Base-by-base conservation (phyloP, 1,284 basidiomycete species). In the Flammula alnicola region DNA sequence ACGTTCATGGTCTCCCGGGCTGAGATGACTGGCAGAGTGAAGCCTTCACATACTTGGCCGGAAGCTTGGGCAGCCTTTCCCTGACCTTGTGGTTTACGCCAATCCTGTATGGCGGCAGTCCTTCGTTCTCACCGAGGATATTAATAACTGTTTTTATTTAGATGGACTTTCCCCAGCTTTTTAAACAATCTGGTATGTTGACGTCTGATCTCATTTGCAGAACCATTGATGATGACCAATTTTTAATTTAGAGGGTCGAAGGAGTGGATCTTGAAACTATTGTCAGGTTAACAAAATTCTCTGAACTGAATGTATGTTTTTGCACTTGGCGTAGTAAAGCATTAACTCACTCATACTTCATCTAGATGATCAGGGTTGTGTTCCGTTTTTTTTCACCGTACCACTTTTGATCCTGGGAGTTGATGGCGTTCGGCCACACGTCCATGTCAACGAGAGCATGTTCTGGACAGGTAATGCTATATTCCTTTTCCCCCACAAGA, bases 11-110 rank as follows among this genome's bases (percentile, higher is more conserved):
- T 19, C 9, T 20, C n/a, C 39, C 20, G 20, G 35, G 12, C 44
- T 43, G 22, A 49, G 44, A 25, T 10, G 19, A 33, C 4, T 11
- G 38, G 32, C 56, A 90, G 88, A 79, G 73, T 55, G 86, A 90
- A 62, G 84, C 85, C 0, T 85, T 75, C 51, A 83, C 80, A 2
- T 85, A 87, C 65, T 64, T 90, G 33, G 76, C 78, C 3, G 88
- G 88, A 0, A 82, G 84, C 55, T 57, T 88, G n/a, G 86, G 81
- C 22, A 82, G 81, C 60, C 61, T 89, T 23, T 75, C 74, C 4
- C 62, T 90, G 48, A 91, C 88, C 0, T 56, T 89, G 20, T 85
- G 78, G 75, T 90, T 88, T 63, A 70, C 79, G 8, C 87, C 88
- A 1, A 74, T 91, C 37, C 65, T 91, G 79, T 86, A 55, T 47